phyloP scores from a whole-genome alignment of 1,139 yeast genomes.

The Hyphopichia wangnamkhiaoensis region DNA sequence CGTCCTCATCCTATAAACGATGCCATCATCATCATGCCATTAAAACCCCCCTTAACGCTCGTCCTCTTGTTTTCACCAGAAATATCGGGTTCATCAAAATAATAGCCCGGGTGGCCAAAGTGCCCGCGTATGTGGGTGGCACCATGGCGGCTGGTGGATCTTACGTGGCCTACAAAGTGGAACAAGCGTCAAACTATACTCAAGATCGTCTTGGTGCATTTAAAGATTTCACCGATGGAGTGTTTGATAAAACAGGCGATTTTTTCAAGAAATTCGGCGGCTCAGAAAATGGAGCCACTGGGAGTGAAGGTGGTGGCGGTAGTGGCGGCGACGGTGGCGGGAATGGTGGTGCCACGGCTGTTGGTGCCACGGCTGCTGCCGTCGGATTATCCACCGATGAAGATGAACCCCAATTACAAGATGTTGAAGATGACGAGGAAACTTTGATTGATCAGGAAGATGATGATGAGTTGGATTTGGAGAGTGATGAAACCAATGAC shows the following conservation, averaged over 20 bases:
- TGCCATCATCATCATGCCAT: not conserved
- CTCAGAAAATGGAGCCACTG: slow-evolving; percentile 10
- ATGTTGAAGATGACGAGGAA: slow-evolving; percentile 35
- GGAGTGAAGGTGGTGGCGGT: slow-evolving; percentile 17
- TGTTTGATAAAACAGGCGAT: slow-evolving; percentile 47
- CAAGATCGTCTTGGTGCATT: slow-evolving; percentile 62
- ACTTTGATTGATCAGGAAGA: slow-evolving; percentile 32
- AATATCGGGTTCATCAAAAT: slow-evolving; percentile 53
- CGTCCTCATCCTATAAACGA: not conserved
- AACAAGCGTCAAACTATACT: slow-evolving; percentile 76
- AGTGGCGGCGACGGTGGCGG: slow-evolving; percentile 23
- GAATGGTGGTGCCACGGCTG: slow-evolving; percentile 40
- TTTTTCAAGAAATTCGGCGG: slow-evolving; percentile 30
- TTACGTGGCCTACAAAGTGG: slow-evolving; percentile 86
- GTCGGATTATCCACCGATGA: slow-evolving; percentile 41
- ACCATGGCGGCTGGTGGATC: slow-evolving; percentile 94
- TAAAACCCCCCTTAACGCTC: not conserved
- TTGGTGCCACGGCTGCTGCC: slow-evolving; percentile 50
- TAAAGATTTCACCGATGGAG: slow-evolving; percentile 55
- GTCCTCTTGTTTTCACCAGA: slow-evolving; percentile 12
- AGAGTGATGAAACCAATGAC: slow-evolving; percentile 56
- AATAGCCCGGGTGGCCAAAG: slow-evolving; percentile 42
- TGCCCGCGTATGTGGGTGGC: slow-evolving; percentile 86
- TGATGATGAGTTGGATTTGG: slow-evolving; percentile 45
- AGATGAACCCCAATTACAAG: slow-evolving; percentile 21